Percentiles rank a stretch among this genome's conserved stretches.
These are phyloP conservation scores for Closterium sp. DNA, from an alignment of 139 green algal species.

Conservation along the genomic window DNA sequence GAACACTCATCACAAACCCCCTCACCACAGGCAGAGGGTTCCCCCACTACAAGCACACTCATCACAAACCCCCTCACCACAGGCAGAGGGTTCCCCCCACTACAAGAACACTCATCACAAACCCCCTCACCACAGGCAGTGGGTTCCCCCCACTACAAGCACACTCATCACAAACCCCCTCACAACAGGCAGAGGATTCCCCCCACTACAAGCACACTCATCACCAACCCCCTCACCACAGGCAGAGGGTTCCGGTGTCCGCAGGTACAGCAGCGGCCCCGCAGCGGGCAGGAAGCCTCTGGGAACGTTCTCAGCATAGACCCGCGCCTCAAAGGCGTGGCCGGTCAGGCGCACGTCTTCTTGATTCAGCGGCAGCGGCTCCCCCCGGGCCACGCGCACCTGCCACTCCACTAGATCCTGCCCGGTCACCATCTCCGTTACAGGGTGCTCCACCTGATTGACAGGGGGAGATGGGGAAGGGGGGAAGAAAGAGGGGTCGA, in stretches of 20 bases:
- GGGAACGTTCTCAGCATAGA: slow-evolving; percentile 83
- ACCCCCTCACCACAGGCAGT: too few relatives aligned
- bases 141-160: too few relatives aligned
- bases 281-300: slow-evolving; percentile 71
- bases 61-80: too few relatives aligned
- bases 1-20: too few relatives aligned
- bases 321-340: slow-evolving; percentile 81
- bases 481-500: background rate
- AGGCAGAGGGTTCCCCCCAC: too few relatives aligned
- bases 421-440: slow-evolving; percentile 76
- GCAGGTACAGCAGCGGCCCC: slow-evolving; percentile 42
- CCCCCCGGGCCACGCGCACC: slow-evolving; percentile 74
- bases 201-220: background rate
- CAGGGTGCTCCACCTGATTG: slow-evolving; percentile 85
- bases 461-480: background rate
- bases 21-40: too few relatives aligned
- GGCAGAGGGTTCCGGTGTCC: background rate
- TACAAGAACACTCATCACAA: too few relatives aligned
- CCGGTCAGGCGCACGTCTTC: slow-evolving; percentile 18
- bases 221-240: background rate
- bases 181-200: background rate
- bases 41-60: too few relatives aligned
- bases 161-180: background rate
- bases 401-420: slow-evolving; percentile 89
- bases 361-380: slow-evolving; percentile 55